Evolutionary conservation across 441 rosid species (phyloP).

Genomic region (Jatropha multifida): DNA sequence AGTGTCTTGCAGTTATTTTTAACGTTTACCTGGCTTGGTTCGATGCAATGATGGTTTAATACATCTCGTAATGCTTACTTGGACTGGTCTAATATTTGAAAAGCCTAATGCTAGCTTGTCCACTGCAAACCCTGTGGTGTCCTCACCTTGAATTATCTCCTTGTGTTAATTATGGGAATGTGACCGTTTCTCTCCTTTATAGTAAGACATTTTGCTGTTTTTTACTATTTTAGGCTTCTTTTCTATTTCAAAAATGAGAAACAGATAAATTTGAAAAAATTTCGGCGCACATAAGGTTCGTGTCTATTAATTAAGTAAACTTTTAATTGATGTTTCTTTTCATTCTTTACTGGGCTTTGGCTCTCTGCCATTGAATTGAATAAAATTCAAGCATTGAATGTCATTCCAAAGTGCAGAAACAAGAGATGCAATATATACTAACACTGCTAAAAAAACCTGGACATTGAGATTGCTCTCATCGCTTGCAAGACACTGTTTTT

Average conservation of each 20-base stretch:
- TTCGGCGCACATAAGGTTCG: not conserved
- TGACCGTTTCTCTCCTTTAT: not conserved
- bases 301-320: not conserved
- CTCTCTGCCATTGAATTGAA: not conserved
- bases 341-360: not conserved
- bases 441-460: not conserved
- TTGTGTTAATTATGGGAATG: not conserved
- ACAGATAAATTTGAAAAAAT: not conserved
- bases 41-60: not conserved
- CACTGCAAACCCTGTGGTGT: not conserved
- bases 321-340: not conserved
- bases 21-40: not conserved
- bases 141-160: not conserved
- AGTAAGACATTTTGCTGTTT: not conserved
- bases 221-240: not conserved
- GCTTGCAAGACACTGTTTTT: not conserved
- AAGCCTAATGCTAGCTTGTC: not conserved
- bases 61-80: not conserved
- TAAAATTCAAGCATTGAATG: not conserved
- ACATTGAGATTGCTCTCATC: not conserved
- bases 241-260: not conserved
- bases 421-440: not conserved
- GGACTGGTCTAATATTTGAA: not conserved
- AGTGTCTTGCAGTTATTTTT: not conserved
- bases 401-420: not conserved